phyloP scores from a whole-genome alignment of 305 asterid genomes.

The Fraxinus platypoda region DNA sequence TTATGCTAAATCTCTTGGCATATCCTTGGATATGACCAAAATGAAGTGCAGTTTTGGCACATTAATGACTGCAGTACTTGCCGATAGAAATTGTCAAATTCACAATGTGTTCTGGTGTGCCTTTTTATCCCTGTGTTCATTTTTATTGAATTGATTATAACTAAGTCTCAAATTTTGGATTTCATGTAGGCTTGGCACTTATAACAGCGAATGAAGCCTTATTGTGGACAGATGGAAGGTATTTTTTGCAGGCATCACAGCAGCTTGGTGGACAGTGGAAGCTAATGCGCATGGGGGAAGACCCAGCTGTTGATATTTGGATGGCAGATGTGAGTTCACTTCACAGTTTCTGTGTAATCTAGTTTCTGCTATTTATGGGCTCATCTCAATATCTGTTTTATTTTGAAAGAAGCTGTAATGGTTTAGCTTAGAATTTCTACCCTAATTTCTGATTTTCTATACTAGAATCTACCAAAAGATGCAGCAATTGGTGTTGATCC shows the following conservation, averaged over 20 bases:
- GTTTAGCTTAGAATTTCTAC: neutral
- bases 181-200: constrained; percentile 75
- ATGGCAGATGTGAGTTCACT: constrained; percentile 73
- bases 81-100: constrained; percentile 1
- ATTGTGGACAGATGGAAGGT: constrained; percentile 95
- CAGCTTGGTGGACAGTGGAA: constrained; percentile 84
- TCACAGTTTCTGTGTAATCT: constrained; percentile 12
- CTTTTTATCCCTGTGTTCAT: neutral
- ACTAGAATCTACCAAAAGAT: constrained; percentile 68
- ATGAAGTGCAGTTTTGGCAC: neutral
- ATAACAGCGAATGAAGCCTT: constrained; percentile 74
- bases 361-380: neutral
- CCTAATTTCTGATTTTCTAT: constrained; percentile 27
- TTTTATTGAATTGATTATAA: constrained; percentile 4
- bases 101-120: constrained; percentile 1
- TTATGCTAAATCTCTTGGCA: neutral
- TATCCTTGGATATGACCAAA: neutral
- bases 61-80: constrained; percentile 10
- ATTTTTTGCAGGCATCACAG: constrained; percentile 85
- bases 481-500: constrained; percentile 88
- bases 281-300: constrained; percentile 93
- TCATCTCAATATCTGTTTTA: neutral
- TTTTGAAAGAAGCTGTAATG: constrained; percentile 10
- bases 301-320: constrained; percentile 80
- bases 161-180: neutral